Evolutionary conservation across 2,329 filamentous ascomycete species (phyloP).

Genomic region (Pezicula radicicola): DNA sequence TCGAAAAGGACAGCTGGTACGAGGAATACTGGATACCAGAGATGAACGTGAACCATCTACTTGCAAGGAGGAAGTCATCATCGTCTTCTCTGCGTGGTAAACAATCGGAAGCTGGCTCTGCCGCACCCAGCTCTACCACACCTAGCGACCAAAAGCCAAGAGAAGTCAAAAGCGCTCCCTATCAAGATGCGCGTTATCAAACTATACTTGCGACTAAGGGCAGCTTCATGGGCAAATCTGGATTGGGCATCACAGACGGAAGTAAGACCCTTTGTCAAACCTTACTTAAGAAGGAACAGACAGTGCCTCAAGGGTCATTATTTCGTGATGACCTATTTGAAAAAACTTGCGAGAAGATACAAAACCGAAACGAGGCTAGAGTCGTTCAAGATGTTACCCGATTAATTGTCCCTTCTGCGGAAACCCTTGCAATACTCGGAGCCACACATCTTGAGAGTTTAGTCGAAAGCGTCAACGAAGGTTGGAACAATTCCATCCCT

Average conservation of each 20-base stretch:
- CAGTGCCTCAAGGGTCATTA: constrained; percentile 29
- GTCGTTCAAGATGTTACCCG: constrained; percentile 26
- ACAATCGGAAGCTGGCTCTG: constrained; percentile 25
- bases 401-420: constrained; percentile 30
- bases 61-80: constrained; percentile 29
- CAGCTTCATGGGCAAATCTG: constrained; percentile 35
- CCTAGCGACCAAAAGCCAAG: constrained; percentile 38
- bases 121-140: constrained; percentile 22
- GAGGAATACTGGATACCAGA: constrained; percentile 10
- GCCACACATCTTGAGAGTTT: constrained; percentile 27
- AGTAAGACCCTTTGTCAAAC: constrained; percentile 28
- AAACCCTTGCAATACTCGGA: constrained; percentile 1
- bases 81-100: constrained; percentile 26
- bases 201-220: constrained; percentile 35
- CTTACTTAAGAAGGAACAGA: constrained; percentile 30
- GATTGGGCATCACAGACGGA: constrained; percentile 25
- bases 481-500: constrained; percentile 37
- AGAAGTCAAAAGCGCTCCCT: constrained; percentile 35
- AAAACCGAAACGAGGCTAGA: constrained; percentile 32
- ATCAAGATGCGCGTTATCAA: constrained; percentile 33
- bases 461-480: constrained; percentile 38
- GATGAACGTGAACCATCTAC: constrained; percentile 26
- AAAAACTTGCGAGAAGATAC: constrained; percentile 28
- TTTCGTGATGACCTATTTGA: constrained; percentile 37
- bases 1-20: constrained; percentile 1